Base-by-base conservation (phyloP, 2,329 filamentous ascomycete species). In the Aschersonia sp. region DNA sequence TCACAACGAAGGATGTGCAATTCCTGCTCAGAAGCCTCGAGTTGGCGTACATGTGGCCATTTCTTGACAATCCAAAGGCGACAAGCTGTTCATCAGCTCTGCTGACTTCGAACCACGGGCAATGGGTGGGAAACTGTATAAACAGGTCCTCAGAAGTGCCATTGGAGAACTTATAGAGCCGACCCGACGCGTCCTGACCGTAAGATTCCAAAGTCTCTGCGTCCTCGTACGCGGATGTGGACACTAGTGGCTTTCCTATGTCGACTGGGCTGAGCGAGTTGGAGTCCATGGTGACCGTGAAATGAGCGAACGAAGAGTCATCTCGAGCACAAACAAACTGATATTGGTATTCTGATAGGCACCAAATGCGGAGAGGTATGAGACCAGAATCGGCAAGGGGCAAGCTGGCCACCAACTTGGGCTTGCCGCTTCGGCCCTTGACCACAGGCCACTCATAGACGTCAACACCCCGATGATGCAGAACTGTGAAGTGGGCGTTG, bases 1-100 rank as follows among this genome's bases (percentile, higher is more conserved):
- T 95, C 30, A 89, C 67, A 5, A 88, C 62, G 56, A 95, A 97
- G 0, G 92, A 98, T 0, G 90, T 97, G 63, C 88, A 95, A 56
- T 92, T 94, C 62, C 85, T 87, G 11, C 82, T 78, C 43, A 95
- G 68, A 5, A 84, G 69, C 12, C 74, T 77, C 4, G 81, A 79
- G 59, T 89, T 85, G 41, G 83, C 86, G 59, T 85, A 94, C 0
- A 98, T 69, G 47, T 83, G 74, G 0, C 92, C 92, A 48, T 79
- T 83, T 44, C 77, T 74, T 4, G 87, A 84, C 52, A 95, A 67
- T 2, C 87, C 84, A 56, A 78, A 67, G 2, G 68, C 70, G 42
- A 75, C 56, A 7, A 69, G 54, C 40, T 67, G 62, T 2, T 66
- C 66, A 6, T 67, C 65, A 6, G 67, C 56, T 45, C 68, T 65